Conservation (phyloP, 495 filamentous ascomycete genomes). For the Lentithecium fluviatile region DNA sequence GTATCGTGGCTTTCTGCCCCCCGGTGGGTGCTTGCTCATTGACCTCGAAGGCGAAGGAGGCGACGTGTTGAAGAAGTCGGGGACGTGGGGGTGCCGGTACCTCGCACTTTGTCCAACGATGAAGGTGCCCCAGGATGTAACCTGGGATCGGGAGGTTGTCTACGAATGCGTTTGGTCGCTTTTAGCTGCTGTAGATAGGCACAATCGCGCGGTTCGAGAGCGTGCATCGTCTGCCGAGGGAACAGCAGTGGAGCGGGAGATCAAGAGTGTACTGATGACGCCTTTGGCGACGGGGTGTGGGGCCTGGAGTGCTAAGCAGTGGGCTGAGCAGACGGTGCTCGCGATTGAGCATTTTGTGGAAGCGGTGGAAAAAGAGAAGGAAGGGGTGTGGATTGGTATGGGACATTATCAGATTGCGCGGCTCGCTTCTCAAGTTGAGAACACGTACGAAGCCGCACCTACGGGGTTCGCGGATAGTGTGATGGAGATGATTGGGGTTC, state of each 20-base stretch:
- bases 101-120: slow-evolving; percentile 56
- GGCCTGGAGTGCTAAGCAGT: slow-evolving; percentile 46
- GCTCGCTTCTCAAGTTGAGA: too few relatives aligned
- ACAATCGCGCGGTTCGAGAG: slow-evolving; percentile 40
- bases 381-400: too few relatives aligned
- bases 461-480: too few relatives aligned
- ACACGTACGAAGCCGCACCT: too few relatives aligned
- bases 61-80: slow-evolving; percentile 33
- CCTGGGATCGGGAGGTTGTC: slow-evolving; percentile 55
- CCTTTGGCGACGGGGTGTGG: slow-evolving; percentile 52
- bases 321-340: slow-evolving; percentile 52
- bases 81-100: slow-evolving; percentile 46
- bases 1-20: slow-evolving; percentile 51
- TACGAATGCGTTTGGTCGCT: slow-evolving; percentile 56
- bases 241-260: slow-evolving; percentile 31
- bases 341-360: slow-evolving; percentile 48
- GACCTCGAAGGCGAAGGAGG: slow-evolving; percentile 40
- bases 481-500: too few relatives aligned
- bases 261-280: slow-evolving; percentile 50
- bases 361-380: slow-evolving; percentile 16
- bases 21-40: slow-evolving; percentile 51
- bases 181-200: slow-evolving; percentile 48
- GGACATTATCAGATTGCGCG: too few relatives aligned
- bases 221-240: not conserved
- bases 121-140: slow-evolving; percentile 44